phyloP scores from a whole-genome alignment of 805 yeast genomes.

The Candida lessepsii region DNA sequence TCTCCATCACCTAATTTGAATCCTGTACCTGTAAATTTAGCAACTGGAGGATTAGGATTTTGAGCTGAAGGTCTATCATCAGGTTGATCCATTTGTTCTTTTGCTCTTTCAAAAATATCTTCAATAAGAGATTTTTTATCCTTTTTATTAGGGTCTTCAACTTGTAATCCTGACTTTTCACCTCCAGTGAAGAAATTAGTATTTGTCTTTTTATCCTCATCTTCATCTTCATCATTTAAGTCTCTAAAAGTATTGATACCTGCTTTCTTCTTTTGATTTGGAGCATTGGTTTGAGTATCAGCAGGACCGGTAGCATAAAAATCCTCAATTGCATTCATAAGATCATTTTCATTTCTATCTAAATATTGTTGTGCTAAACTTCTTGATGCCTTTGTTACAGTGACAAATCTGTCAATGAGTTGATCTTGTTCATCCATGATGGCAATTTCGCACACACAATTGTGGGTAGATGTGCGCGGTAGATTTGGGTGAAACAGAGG shows the following conservation, averaged over 20 bases:
- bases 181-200: slow-evolving; percentile 63
- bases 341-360: slow-evolving; percentile 33
- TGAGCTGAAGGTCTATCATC: slow-evolving; percentile 38
- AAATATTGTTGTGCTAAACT: slow-evolving; percentile 42
- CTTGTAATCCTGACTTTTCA: slow-evolving; percentile 76
- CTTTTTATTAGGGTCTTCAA: slow-evolving; percentile 63
- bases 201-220: slow-evolving; percentile 53
- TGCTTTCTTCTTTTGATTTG: slow-evolving; percentile 11
- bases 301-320: slow-evolving; percentile 27
- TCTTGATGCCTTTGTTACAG: slow-evolving; percentile 33
- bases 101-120: slow-evolving; percentile 65
- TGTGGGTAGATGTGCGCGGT: no score
- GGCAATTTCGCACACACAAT: slow-evolving; percentile 15
- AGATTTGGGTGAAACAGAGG: no score
- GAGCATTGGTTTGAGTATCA: not conserved
- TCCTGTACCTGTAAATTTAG: slow-evolving; percentile 49
- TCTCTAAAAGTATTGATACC: slow-evolving; percentile 41
- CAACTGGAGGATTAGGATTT: slow-evolving; percentile 26
- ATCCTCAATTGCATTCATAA: slow-evolving; percentile 42
- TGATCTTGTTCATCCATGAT: slow-evolving; percentile 19
- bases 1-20: slow-evolving; percentile 51
- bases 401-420: slow-evolving; percentile 34
- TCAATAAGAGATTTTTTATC: slow-evolving; percentile 52
- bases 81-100: slow-evolving; percentile 42
- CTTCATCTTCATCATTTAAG: slow-evolving; percentile 44